phyloP scores from a whole-genome alignment of 371 early-diverging fungal genomes.

The Fennellomyces sp. region DNA sequence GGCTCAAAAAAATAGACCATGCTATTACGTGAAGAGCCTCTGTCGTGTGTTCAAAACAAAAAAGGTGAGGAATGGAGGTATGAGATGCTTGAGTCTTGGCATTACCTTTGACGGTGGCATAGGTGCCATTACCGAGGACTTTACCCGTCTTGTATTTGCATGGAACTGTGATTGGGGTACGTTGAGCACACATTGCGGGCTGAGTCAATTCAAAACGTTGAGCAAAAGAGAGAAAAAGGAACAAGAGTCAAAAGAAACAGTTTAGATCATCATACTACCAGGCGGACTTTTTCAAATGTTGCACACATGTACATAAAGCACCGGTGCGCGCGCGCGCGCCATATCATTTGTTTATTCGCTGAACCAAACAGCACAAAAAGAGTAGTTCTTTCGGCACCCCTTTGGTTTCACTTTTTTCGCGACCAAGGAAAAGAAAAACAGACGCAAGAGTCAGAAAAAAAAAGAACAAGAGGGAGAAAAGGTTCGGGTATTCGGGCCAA shows the following conservation, averaged over 20 bases:
- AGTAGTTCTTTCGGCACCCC: too few relatives aligned
- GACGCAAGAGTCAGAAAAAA: background rate
- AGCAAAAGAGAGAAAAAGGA: slow-evolving; percentile 4
- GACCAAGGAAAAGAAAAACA: background rate
- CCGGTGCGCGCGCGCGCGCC: too few relatives aligned
- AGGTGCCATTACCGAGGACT: slow-evolving; percentile 70
- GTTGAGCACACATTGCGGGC: slow-evolving; percentile 21
- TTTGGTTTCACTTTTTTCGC: background rate
- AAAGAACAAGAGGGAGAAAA: too few relatives aligned
- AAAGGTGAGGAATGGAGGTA: background rate
- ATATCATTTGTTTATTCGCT: too few relatives aligned
- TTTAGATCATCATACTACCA: too few relatives aligned
- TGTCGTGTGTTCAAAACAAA: too few relatives aligned
- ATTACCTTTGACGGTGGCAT: slow-evolving; percentile 74
- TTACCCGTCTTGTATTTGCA: slow-evolving; percentile 76
- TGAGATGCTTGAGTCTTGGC: background rate
- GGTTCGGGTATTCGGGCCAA: background rate
- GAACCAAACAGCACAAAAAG: too few relatives aligned
- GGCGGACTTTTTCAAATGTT: too few relatives aligned
- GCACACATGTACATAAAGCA: too few relatives aligned
- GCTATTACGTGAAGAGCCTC: slow-evolving; percentile 54
- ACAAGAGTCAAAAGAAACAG: background rate
- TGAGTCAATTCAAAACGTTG: background rate
- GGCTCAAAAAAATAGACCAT: too few relatives aligned
- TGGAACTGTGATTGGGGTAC: slow-evolving; percentile 53